Percentiles rank a stretch among this genome's conserved stretches.
Conservation (phyloP, 176 grass and related monocot species). For the Raddia distichophylla region DNA sequence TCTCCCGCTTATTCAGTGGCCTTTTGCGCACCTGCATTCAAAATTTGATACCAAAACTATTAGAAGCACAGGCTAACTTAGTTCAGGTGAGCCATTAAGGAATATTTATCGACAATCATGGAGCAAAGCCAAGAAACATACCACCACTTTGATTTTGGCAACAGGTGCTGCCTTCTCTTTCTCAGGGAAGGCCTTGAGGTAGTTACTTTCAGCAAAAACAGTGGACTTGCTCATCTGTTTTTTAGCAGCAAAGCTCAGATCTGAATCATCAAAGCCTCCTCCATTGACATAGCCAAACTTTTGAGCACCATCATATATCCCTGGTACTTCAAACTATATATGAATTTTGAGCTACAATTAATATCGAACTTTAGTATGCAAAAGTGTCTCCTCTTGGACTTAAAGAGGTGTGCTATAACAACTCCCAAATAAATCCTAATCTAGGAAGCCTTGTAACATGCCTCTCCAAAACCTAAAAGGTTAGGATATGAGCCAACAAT, state of each 20-base stretch:
- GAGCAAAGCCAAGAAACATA: slow-evolving; percentile 49
- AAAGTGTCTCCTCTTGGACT: neutral
- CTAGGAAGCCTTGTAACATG: no score
- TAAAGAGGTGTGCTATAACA: no score
- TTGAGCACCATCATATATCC: slow-evolving; percentile 65
- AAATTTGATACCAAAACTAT: slow-evolving; percentile 23
- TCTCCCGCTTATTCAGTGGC: slow-evolving; percentile 96
- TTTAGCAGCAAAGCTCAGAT: slow-evolving; percentile 55
- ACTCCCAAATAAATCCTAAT: no score
- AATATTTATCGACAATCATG: slow-evolving; percentile 18
- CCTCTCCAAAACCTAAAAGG: no score
- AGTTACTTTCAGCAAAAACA: slow-evolving; percentile 64
- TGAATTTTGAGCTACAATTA: slow-evolving; percentile 28
- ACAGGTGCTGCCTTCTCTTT: slow-evolving; percentile 80
- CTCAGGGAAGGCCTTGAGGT: slow-evolving; percentile 59
- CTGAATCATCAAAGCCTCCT: slow-evolving; percentile 60
- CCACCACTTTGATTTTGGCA: slow-evolving; percentile 99
- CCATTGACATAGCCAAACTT: slow-evolving; percentile 54
- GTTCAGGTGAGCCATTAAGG: neutral
- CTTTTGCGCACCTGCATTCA: slow-evolving; percentile 86
- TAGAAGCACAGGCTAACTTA: slow-evolving; percentile 1
- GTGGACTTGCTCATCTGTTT: slow-evolving; percentile 56
- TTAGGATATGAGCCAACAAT: no score
- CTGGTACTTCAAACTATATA: slow-evolving; percentile 66
- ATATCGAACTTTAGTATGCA: neutral